Base-by-base conservation (phyloP, 176 grass and related monocot species). In the Saccharum officinarum region DNA sequence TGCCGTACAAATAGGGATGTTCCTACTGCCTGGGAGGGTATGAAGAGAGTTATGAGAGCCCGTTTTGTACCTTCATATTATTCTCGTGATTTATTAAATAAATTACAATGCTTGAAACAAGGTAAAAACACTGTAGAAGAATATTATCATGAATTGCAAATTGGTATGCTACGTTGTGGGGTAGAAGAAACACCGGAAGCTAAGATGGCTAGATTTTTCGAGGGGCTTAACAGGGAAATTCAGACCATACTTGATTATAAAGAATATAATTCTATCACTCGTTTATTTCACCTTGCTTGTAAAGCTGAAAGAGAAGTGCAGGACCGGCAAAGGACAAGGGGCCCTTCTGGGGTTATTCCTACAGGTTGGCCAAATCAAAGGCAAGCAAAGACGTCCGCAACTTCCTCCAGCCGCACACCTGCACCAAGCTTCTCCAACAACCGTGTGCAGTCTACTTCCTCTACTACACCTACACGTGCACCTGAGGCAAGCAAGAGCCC, bases 251-350 rank as follows among this genome's bases (percentile, higher is more conserved):
- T 39, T 10, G 34, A 39, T 39, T 69, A 69, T 37, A 69, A 69
- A 39, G 67, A 69, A 18, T 39, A 69, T 18, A 69, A 39, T 69
- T 38, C 33, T 69, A 69, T 39, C 14, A 69, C 34, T 22, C 17
- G 17, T 69, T 69, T 69, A 4, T 38, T 69, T 37, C 16, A 69
- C 10, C 16, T 69, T 38, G 67, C 17, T 69, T 69, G 17, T 18
- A 69, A 69, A 69, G 17, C 7, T 69, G 34, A 69, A 69, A 37
- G 66, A 38, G 67, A 69, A 69, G 67, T 69, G 67, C 34, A 69
- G 6, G 67, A 16, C 5, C 8, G 34, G 0, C 67, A 22, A 69
- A 69, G 16, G 34, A 22, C 1, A 6, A 64, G 26, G 12, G 61
- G 26, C 23, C 26, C 61, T 64, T 30, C 26, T 28, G 12, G 59